Evolutionary conservation across 2,329 filamentous ascomycete genomes (phyloP).

Genomic region (Cordyceps cicadae): DNA sequence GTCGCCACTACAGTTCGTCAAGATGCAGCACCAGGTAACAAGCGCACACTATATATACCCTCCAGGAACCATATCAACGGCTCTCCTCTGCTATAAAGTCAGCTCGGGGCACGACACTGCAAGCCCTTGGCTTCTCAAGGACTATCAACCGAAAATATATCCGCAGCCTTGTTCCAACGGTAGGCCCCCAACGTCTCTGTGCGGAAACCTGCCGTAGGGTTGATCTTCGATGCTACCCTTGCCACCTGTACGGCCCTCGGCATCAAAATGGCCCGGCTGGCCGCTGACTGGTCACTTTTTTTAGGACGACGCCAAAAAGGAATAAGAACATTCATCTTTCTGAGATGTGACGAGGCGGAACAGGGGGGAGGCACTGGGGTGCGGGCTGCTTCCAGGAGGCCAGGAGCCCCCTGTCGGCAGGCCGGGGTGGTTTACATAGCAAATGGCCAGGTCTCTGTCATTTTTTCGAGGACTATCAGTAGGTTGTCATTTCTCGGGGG

Average conservation of each 20-base stretch:
- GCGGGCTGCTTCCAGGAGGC: neutral
- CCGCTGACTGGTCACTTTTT: constrained; percentile 4
- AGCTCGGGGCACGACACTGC: neutral
- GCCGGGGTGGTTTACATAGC: neutral
- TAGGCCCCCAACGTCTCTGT: neutral
- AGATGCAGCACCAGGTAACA: neutral
- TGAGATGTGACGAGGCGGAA: constrained; percentile 10
- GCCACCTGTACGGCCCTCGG: neutral
- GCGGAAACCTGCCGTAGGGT: neutral
- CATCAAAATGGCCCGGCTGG: neutral
- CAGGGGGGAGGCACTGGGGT: neutral
- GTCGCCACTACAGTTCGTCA: neutral
- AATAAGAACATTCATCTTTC: neutral
- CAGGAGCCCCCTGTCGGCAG: neutral
- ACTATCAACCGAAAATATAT: too few species aligned
- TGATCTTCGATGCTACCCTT: neutral
- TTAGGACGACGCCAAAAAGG: neutral
- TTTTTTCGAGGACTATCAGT: neutral
- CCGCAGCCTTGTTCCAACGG: too few species aligned
- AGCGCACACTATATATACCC: neutral
- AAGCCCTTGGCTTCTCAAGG: neutral
- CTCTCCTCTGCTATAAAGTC: neutral
- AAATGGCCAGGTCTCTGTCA: neutral
- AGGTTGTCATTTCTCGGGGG: neutral
- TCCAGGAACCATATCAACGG: neutral